Percentiles rank a stretch among this genome's conserved stretches.
Evolutionary conservation across 192 early-diverging fungal species (phyloP).

Genomic region (Geranomyces variabilis): DNA sequence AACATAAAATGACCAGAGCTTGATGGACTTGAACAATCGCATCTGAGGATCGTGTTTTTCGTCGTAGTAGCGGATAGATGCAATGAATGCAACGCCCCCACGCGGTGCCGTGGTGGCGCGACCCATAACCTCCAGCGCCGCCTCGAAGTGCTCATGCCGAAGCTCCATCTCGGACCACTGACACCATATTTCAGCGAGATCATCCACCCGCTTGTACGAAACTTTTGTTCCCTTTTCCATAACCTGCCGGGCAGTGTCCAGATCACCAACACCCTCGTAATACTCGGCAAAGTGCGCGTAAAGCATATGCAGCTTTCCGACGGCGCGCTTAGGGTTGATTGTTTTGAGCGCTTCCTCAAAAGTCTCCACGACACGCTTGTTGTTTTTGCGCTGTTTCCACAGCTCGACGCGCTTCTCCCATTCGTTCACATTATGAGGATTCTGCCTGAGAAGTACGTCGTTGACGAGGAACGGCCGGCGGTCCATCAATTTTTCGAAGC

Average conservation of each 20-base stretch:
- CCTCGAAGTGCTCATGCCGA: slow-evolving; percentile 59
- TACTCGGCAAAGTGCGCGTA: slow-evolving; percentile 86
- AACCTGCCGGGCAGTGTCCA: slow-evolving; percentile 71
- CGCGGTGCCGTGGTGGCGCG: slow-evolving; percentile 74
- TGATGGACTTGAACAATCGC: slow-evolving; percentile 84
- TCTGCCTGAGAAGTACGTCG: slow-evolving; percentile 89
- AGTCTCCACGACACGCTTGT: slow-evolving; percentile 67
- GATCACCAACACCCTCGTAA: slow-evolving; percentile 65
- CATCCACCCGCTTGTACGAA: slow-evolving; percentile 77
- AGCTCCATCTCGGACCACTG: slow-evolving; percentile 90
- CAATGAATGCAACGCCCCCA: slow-evolving; percentile 38
- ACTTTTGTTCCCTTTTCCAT: slow-evolving; percentile 85
- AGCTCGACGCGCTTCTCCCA: slow-evolving; percentile 88
- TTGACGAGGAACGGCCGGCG: slow-evolving; percentile 90
- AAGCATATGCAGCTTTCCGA: slow-evolving; percentile 76
- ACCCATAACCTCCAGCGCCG: slow-evolving; percentile 81
- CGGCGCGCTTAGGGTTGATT: slow-evolving; percentile 76
- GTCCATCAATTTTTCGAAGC: slow-evolving; percentile 91
- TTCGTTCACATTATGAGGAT: slow-evolving; percentile 85
- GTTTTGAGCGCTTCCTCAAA: slow-evolving; percentile 73
- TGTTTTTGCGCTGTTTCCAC: slow-evolving; percentile 54
- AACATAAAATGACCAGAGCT: slow-evolving; percentile 91
- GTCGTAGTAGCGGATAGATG: slow-evolving; percentile 71
- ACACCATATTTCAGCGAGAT: slow-evolving; percentile 87
- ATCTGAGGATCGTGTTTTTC: slow-evolving; percentile 75